Evolutionary conservation across 2,329 filamentous ascomycete species (phyloP), one percentile per base, ranked within the genome.

Genomic region (Pseudocercospora macadamiae): DNA sequence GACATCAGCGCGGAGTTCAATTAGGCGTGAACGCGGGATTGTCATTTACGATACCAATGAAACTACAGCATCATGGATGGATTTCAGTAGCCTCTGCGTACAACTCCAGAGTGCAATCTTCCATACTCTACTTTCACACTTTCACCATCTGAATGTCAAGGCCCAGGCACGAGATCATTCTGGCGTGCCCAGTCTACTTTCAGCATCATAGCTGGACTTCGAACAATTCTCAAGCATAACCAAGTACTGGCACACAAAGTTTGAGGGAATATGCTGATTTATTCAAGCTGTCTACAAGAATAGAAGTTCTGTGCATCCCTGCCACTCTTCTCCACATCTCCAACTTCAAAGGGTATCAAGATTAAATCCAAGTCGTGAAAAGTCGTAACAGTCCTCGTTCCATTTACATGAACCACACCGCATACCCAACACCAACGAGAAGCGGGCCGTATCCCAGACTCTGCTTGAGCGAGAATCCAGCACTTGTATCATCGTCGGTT

Each of bases 361-460:
- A 36, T 10, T 45, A 45, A 51, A 21, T 21, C 16, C 16, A 8
- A 19, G 19, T 51, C 21, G 19, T 51, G 42, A n/a, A 47, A 39
- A 47, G 42, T 47, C 42, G 42, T 47, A 26, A 47, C 2, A 26
- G 3, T 19, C 19, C n/a, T 19, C 3, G 7, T 34, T 32, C 26
- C 16, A 10, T 28, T 32, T 39, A 66, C 62, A 72, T 57, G 54
- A 69, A 69, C 56, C 68, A 70, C 37, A 73, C 63, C n/a, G 70
- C 68, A 37, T 73, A 75, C 2, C 71, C 59, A 4, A 77, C 74
- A 52, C 74, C 69, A 28, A 75, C 68, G 3, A 71, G 70, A 54
- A 79, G 69, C 3, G 72, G 66, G 70, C 74, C 77, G 54, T 72
- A 76, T 2, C 78, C 65, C 36, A 63, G 39, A 8, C 53, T 44